Conservation (phyloP, 2,329 filamentous ascomycete genomes). For the Pseudogymnoascus sp. region DNA sequence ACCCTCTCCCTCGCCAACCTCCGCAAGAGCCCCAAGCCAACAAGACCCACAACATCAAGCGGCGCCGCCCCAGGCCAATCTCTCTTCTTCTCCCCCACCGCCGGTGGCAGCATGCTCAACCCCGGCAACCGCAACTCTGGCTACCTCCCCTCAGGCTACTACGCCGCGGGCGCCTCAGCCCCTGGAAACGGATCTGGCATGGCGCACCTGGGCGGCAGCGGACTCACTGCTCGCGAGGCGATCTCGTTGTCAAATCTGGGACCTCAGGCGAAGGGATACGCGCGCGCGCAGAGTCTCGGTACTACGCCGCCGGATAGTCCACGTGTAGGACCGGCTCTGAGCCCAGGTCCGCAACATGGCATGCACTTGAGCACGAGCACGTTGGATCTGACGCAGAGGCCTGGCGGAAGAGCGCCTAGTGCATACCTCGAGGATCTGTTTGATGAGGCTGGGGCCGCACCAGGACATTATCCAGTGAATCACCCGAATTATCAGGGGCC, state of each 20-base stretch:
- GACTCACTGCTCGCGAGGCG: slow-evolving; percentile 25
- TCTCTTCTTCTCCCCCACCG: slow-evolving; percentile 94
- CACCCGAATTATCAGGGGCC: slow-evolving; percentile 8
- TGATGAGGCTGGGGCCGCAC: slow-evolving; percentile 50
- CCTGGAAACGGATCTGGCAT: slow-evolving; percentile 27
- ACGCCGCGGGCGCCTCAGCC: slow-evolving; percentile 52
- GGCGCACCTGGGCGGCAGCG: slow-evolving; percentile 32
- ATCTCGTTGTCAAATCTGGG: slow-evolving; percentile 52
- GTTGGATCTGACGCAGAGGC: slow-evolving; percentile 53
- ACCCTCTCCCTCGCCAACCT: slow-evolving; percentile 24
- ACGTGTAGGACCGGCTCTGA: slow-evolving; percentile 30
- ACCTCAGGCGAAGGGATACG: slow-evolving; percentile 42
- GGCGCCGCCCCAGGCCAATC: slow-evolving; percentile 23
- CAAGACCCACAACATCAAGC: slow-evolving; percentile 22
- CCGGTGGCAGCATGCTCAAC: slow-evolving; percentile 47
- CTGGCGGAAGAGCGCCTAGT: slow-evolving; percentile 63
- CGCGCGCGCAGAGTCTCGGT: slow-evolving; percentile 36
- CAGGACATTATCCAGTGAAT: neutral
- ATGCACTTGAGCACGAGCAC: slow-evolving; percentile 52
- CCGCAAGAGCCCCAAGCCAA: slow-evolving; percentile 28
- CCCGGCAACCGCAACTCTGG: slow-evolving; percentile 57
- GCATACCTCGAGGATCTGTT: slow-evolving; percentile 86
- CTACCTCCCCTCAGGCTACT: slow-evolving; percentile 89
- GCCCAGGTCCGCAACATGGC: slow-evolving; percentile 15
- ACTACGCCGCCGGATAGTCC: slow-evolving; percentile 55